Base-by-base conservation (phyloP, 2,329 filamentous ascomycete genomes). In the Chaetomium olivaceum region DNA sequence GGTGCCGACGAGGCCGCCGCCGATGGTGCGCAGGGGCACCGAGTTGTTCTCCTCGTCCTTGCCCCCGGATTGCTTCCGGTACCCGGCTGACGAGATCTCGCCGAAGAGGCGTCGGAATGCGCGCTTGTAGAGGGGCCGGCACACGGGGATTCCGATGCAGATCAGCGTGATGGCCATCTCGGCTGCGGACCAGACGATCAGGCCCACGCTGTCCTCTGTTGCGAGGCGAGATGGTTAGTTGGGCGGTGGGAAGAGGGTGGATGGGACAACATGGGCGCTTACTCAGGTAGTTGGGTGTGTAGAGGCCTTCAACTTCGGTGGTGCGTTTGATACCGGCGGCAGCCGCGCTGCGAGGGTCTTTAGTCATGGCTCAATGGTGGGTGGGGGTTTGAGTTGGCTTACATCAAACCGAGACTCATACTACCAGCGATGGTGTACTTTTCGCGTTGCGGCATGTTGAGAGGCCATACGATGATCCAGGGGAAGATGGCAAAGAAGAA, bases 401-500 rank as follows among this genome's bases (percentile, higher is more conserved):
- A 70, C 68, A 69, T 57, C 25, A 70, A 46, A 3, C 69, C 69
- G 1, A 69, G 50, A 50, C 69, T 70, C 67, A 69, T 66, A 56
- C 69, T 70, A 19, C 63, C 67, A 3, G 57, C 69, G n/a, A 70
- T 70, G 27, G 63, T 67, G 55, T 59, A 61, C 62, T 69, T 68
- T 48, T 70, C 67, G 23, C 63, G 64, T n/a, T 27, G 58, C 12
- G 57, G 59, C 62, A 70, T 69, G 8, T 70, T 51, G 4, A 70
- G 55, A 1, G 62, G 63, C 67, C 58, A 66, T 14, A 70, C 63
- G 11, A 70, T 67, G 48, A 66, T 33, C 61, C 63, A 68, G 21
- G 63, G 64, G 48, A 66, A 67, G n/a, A 64, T 36, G 21, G 67
- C 64, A 27, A 68, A 69, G 60, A 67, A 68, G 54, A 69, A 62